Base-by-base conservation (phyloP, 768 basidiomycete species). In the Megacollybia marginata region DNA sequence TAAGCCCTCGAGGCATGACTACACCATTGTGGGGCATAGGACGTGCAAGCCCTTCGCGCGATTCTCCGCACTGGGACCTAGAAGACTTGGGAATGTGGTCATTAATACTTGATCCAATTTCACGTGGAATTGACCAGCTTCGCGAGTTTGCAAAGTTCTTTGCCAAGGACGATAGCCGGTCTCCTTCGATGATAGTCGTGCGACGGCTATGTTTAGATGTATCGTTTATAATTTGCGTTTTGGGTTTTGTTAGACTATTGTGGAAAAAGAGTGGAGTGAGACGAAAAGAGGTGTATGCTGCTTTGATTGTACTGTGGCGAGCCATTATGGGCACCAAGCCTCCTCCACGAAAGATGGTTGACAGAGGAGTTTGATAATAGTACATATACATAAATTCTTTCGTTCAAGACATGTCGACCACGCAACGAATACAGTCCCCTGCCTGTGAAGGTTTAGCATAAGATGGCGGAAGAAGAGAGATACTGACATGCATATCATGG, bases 401-500 rank as follows among this genome's bases (percentile, higher is more conserved):
- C 32, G 44, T 38, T 74, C 59, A 80, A 51, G 73, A 63, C 93
- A 97, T 94, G 65, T 95, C 83, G 42, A 97, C 88, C 9, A 99
- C 88, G 56, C 93, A 94, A 54, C 95, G 88, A 61, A 99, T 96
- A 65, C 93, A 96, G 45, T 88, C 76, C 13, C 93, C 93, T 43
- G 66, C 71, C 87, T 92, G 45, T 0, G 56, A 16, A 33, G 19
- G 49, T 8, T 31, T 48, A 23, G 42, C 19, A 45, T 19, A 36
- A n/a, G 20, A 33, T n/a, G 40, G 15, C 28, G 44, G 10, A 19
- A 34, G 5, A 10, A 42, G 2, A 12, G 34, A 34, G 31, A 18
- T 46, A 79, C 92, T 68, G 69, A 93, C 91, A 71, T 97, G 92
- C 94, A 99, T 98, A 62, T 95, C 90, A 50, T 86, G 73, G 75